phyloP scores from a whole-genome alignment of 2,329 filamentous ascomycete species.

The Clarireedia paspali region DNA sequence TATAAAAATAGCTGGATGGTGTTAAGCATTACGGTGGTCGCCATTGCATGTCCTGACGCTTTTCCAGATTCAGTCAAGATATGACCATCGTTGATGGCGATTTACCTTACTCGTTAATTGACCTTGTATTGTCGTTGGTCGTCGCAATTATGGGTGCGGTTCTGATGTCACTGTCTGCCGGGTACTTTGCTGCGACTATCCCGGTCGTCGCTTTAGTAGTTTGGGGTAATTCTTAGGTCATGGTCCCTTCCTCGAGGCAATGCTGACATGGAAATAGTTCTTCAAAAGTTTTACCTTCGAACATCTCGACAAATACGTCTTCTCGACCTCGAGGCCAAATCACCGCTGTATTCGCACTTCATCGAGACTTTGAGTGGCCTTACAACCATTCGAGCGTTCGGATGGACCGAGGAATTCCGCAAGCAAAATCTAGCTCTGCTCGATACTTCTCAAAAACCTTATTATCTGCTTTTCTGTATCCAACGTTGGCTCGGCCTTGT shows the following conservation, averaged over 20 bases:
- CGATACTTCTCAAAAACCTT: slow-evolving; percentile 47
- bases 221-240: slow-evolving; percentile 2
- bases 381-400: slow-evolving; percentile 39
- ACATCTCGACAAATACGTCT: slow-evolving; percentile 44
- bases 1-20: not conserved
- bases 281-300: slow-evolving; percentile 38
- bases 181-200: slow-evolving; percentile 34
- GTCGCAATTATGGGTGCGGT: slow-evolving; percentile 36
- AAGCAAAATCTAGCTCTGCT: slow-evolving; percentile 37
- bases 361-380: slow-evolving; percentile 38
- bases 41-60: not conserved
- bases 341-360: slow-evolving; percentile 42
- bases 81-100: slow-evolving; percentile 22
- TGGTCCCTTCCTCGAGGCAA: not conserved
- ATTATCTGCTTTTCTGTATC: slow-evolving; percentile 49
- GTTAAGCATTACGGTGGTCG: not conserved
- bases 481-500: slow-evolving; percentile 50
- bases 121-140: slow-evolving; percentile 17
- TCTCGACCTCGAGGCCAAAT: slow-evolving; percentile 38
- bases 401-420: slow-evolving; percentile 29
- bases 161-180: slow-evolving; percentile 25
- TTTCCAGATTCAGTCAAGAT: slow-evolving; percentile 18
- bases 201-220: slow-evolving; percentile 32
- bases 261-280: slow-evolving; percentile 1
- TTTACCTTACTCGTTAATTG: slow-evolving; percentile 17